A percentile compares a stretch with the other conserved stretches of the same genome.
phyloP scores from a whole-genome alignment of 345 rosid genomes.

The Pseudoturritis turrita region DNA sequence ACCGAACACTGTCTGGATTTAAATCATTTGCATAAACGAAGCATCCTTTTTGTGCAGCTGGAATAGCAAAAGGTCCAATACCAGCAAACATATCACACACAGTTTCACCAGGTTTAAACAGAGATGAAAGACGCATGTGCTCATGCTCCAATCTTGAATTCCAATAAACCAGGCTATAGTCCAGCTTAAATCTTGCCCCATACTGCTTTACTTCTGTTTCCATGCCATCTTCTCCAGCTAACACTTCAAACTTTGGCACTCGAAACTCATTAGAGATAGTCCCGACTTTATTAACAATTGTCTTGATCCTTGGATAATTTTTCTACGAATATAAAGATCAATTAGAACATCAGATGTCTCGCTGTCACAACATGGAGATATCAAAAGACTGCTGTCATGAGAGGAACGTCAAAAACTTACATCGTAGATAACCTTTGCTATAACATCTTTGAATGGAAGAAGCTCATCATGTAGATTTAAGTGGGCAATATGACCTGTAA shows the following conservation, averaged over 20 bases:
- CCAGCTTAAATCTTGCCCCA: constrained; percentile 89
- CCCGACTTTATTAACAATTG: constrained; percentile 84
- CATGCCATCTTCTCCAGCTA: constrained; percentile 81
- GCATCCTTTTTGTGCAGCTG: constrained; percentile 93
- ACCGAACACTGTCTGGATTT: constrained; percentile 73
- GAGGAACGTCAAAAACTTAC: constrained; percentile 43
- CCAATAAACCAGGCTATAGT: constrained; percentile 86
- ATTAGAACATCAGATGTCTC: background rate
- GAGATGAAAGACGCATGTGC: constrained; percentile 73
- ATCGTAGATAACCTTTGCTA: constrained; percentile 90
- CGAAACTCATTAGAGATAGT: constrained; percentile 80
- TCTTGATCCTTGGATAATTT: constrained; percentile 81
- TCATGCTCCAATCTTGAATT: constrained; percentile 96
- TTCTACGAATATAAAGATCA: constrained; percentile 45
- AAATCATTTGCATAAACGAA: constrained; percentile 85
- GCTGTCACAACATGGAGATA: background rate
- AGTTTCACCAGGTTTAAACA: constrained; percentile 69
- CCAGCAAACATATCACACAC: constrained; percentile 98
- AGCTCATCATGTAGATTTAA: constrained; percentile 83
- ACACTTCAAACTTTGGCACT: constrained; percentile 87
- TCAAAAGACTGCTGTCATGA: background rate
- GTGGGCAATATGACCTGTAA: constrained; percentile 92
- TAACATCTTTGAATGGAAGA: constrained; percentile 74
- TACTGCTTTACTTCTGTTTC: constrained; percentile 91
- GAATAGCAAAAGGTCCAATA: constrained; percentile 93